These are phyloP conservation scores for Moniliophthora roreri DNA, from an alignment of 1,284 basidiomycete genomes.

Conservation along the genomic window DNA sequence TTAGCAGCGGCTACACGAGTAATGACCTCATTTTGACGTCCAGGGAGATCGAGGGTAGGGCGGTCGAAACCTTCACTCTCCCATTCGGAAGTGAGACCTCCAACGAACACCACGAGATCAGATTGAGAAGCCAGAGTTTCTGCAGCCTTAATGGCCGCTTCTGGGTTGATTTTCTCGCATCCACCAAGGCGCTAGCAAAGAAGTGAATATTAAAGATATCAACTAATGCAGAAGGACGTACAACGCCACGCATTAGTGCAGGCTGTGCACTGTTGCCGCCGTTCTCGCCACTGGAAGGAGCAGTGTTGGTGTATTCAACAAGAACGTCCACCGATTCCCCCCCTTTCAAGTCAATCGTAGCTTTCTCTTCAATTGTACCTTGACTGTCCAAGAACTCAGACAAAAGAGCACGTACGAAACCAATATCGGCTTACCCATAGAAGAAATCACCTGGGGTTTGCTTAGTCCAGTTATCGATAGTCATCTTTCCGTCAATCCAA, in stretches of 20 bases:
- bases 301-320: slow-evolving; percentile 64
- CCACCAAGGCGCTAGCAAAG: slow-evolving; percentile 57
- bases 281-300: slow-evolving; percentile 42
- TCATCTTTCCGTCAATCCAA: slow-evolving; percentile 59
- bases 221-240: slow-evolving; percentile 29
- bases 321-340: slow-evolving; percentile 48
- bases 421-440: slow-evolving; percentile 47
- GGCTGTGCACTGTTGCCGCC: slow-evolving; percentile 51
- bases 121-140: slow-evolving; percentile 54
- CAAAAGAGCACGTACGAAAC: not conserved
- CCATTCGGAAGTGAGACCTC: slow-evolving; percentile 68
- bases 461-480: slow-evolving; percentile 70
- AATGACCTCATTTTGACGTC: slow-evolving; percentile 64
- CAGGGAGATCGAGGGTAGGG: slow-evolving; percentile 56
- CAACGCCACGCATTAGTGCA: slow-evolving; percentile 66
- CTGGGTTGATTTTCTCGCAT: slow-evolving; percentile 58
- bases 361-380: slow-evolving; percentile 64
- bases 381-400: slow-evolving; percentile 34
- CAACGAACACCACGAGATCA: slow-evolving; percentile 62
- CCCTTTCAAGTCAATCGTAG: slow-evolving; percentile 41
- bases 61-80: slow-evolving; percentile 72
- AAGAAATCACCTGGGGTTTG: slow-evolving; percentile 69
- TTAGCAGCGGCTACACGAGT: slow-evolving; percentile 57
- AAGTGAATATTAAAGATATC: not conserved
- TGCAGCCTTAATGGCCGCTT: slow-evolving; percentile 59